Conservation (phyloP, 2,329 filamentous ascomycete genomes). For the Thermomyces lanuginosus region DNA sequence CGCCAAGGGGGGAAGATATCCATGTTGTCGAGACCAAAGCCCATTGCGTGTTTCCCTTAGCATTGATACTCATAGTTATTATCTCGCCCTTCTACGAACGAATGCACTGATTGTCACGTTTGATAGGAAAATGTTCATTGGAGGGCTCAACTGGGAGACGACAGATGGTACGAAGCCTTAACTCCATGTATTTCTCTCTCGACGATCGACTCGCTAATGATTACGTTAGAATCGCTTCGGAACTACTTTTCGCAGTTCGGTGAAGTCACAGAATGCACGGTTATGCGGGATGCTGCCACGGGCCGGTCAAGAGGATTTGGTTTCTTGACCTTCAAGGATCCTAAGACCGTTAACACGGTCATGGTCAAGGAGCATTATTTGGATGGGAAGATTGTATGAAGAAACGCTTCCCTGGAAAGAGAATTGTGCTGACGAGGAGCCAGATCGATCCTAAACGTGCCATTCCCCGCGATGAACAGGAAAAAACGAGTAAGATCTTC, state of each 20-base stretch:
- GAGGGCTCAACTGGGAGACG: conserved; percentile 96
- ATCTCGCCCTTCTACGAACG: too few relatives aligned
- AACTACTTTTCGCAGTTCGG: conserved; percentile 98
- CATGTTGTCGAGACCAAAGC: too few relatives aligned
- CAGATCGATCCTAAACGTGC: conserved; percentile 97
- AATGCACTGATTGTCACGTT: conserved; percentile 22
- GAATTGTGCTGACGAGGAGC: conserved; percentile 11
- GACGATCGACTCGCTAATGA: not conserved
- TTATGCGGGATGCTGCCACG: conserved; percentile 94
- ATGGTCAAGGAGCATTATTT: conserved; percentile 99
- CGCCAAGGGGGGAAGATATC: too few relatives aligned
- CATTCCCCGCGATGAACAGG: conserved; percentile 93
- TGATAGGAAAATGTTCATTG: conserved; percentile 97
- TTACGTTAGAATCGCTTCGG: conserved; percentile 66
- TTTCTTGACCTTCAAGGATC: conserved; percentile 93
- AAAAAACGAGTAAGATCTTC: conserved; percentile 97
- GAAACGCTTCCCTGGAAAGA: conserved; percentile 2
- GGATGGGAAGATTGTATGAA: conserved; percentile 87
- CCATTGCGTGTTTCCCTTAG: too few relatives aligned
- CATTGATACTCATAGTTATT: too few relatives aligned
- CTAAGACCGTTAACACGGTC: conserved; percentile 94
- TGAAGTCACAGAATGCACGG: conserved; percentile 92
- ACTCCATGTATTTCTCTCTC: conserved; percentile 1
- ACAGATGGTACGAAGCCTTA: conserved; percentile 69
- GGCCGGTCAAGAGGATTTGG: conserved; percentile 91